Base-by-base conservation (phyloP, 306 rosid genomes). In the Comarum palustre region DNA sequence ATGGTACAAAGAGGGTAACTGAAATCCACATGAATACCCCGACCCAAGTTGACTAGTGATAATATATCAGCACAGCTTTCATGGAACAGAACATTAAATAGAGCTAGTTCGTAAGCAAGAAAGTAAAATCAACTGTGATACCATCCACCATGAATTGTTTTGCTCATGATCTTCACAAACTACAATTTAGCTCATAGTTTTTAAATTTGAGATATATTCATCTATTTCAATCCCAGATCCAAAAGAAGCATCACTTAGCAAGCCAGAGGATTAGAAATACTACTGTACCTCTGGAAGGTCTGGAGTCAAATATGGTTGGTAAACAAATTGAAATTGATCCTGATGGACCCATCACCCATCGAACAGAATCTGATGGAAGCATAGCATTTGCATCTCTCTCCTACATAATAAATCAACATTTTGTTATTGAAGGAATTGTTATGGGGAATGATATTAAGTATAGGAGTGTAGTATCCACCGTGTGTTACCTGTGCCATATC, bases 1-100 rank as follows among this genome's bases (percentile, higher is more conserved):
- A 78, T 22, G 88, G 91, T 66, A 87, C 87, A 0, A 22, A 82
- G 88, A 27, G 91, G 91, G 73, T 84, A 87, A 69, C 91, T 87
- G 88, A 55, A 79, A 79, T 72, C 14, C 60, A 77, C 46, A 61
- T n/a, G 41, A 34, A 46, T 10, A 39, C 15, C 25, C 71, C 59
- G 48, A 58, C 51, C 39, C 42, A 29, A 42, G 29, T 14, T 68
- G 32, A 32, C 61, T 17, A 42, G 19, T 38, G 20, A 36, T 41
- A 55, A 8, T 8, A n/a, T n/a, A 46, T 17, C 52, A 61, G 68
- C 43, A 36, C 2, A 38, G 6, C 50, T 32, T 15, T 4, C n/a
- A 71, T 41, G 34, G 16, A 43, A 43, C 12, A 11, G 16, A n/a
- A n/a, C n/a, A n/a, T n/a, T n/a, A n/a, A n/a, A n/a, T n/a, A n/a